Base-by-base conservation (phyloP, 2,329 filamentous ascomycete genomes). In the Cephalotrichum gorgonifer region DNA sequence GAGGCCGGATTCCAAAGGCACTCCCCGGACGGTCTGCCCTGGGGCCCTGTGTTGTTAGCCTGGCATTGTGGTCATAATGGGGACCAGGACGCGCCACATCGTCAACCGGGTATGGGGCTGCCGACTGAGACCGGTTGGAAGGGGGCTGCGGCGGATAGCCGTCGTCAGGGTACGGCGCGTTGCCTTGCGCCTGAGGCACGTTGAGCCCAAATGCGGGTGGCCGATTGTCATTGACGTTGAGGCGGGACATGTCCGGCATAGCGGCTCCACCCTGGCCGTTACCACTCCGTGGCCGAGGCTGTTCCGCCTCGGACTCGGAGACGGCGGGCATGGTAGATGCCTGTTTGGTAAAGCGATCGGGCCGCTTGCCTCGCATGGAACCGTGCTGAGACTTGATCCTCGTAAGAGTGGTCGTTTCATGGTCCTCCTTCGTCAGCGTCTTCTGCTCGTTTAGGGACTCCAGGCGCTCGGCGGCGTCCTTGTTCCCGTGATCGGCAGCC, bases 401-500 rank as follows among this genome's bases (percentile, higher is more conserved):
- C 46, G 81, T 85, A 55, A 98, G 81, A 0, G 93, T 90, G 39
- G 94, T 84, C 49, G 89, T 88, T 64, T 97, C 91, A 62, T 98
- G 93, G 59, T 97, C 93, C 56, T 84, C 79, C 68, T 90, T 90
- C 2, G 88, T 94, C 43, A 97, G 73, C 3, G 86, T 86, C 65
- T 88, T 88, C 50, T 88, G 85, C 57, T 87, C 81, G 43, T 81
- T 83, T 47, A 98, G 82, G 46, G 87, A 89, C 44, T 95, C 87
- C 50, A 98, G 80, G 41, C 93, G 81, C 43, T 77, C 78, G 44
- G 81, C 70, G 12, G 93, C 93, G 65, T 98, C 93, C 57, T 86
- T 86, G 66, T 97, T 98, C 31, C 91, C 93, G 59, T 91, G 88
- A 28, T 87, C 84, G 27, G 89, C 86, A 7, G 93, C 91, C 59